These are phyloP conservation scores for Tylopilus sp. DNA, from an alignment of 768 basidiomycete species.

Conservation along the genomic window DNA sequence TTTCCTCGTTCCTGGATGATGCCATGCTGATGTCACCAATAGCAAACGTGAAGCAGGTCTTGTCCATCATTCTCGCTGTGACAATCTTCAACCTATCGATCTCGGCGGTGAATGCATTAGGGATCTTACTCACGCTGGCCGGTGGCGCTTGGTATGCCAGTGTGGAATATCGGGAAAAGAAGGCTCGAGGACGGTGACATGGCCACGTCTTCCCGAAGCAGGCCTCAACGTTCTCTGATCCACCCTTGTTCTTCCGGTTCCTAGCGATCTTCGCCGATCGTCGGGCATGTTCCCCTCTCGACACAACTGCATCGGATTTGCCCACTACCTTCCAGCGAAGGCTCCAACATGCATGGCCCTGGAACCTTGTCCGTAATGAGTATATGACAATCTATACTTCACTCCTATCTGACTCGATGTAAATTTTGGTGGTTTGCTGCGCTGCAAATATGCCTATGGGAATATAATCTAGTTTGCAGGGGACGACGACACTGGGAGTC, in stretches of 20 bases:
- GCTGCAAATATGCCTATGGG: neutral
- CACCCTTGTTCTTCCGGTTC: neutral
- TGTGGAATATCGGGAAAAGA: slow-evolving; percentile 58
- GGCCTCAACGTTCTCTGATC: neutral
- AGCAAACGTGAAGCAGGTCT: slow-evolving; percentile 92
- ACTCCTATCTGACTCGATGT: neutral
- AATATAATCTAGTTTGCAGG: neutral
- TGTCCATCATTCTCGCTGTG: slow-evolving; percentile 85
- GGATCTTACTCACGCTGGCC: slow-evolving; percentile 77
- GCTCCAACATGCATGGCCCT: neutral
- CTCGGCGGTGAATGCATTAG: slow-evolving; percentile 72
- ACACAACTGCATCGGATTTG: neutral
- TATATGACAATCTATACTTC: slow-evolving; percentile 5
- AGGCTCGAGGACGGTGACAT: slow-evolving; percentile 16
- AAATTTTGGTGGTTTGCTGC: neutral
- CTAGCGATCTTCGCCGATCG: neutral
- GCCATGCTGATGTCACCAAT: slow-evolving; percentile 8
- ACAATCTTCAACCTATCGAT: slow-evolving; percentile 80
- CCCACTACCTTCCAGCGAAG: neutral
- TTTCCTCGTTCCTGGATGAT: neutral
- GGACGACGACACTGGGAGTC: neutral
- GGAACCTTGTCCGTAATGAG: neutral
- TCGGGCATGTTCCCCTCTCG: neutral
- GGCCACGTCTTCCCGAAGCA: neutral
- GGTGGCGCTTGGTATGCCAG: slow-evolving; percentile 83